These are phyloP conservation scores for Sporothrix schenckii DNA, from an alignment of 2,329 filamentous ascomycete species.

Conservation along the genomic window DNA sequence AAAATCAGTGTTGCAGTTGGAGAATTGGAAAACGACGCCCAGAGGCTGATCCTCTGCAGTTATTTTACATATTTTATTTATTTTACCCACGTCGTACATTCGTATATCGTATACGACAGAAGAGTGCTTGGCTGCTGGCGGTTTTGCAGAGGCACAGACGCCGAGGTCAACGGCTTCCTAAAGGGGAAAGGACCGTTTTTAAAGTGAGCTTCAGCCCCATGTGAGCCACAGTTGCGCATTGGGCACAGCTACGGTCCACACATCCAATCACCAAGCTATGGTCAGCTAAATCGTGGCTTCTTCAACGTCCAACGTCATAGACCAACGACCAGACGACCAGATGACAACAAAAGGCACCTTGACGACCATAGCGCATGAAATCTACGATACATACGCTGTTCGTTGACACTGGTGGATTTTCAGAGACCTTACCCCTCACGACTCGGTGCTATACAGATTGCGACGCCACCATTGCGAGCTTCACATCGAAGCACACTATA, in stretches of 20 bases:
- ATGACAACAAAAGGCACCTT: neutral
- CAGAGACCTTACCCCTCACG: neutral
- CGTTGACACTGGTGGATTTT: too few species aligned
- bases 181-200: neutral
- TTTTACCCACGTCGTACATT: too few species aligned
- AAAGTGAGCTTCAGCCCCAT: constrained; percentile 14
- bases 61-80: neutral
- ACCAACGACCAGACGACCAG: constrained; percentile 11
- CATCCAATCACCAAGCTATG: constrained; percentile 1
- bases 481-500: neutral
- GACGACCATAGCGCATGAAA: neutral
- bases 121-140: neutral
- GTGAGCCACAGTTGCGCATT: neutral
- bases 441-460: neutral
- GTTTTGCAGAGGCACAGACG: too few species aligned
- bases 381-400: neutral
- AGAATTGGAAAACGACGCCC: constrained; percentile 6
- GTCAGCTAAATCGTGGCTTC: constrained; percentile 23
- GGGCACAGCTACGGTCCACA: neutral
- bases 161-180: neutral
- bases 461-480: neutral
- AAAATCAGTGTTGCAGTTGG: constrained; percentile 4
- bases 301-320: neutral
- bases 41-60: neutral
- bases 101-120: neutral